Evolutionary conservation across 768 basidiomycete species (phyloP).

Genomic region (Lentinula boryana): DNA sequence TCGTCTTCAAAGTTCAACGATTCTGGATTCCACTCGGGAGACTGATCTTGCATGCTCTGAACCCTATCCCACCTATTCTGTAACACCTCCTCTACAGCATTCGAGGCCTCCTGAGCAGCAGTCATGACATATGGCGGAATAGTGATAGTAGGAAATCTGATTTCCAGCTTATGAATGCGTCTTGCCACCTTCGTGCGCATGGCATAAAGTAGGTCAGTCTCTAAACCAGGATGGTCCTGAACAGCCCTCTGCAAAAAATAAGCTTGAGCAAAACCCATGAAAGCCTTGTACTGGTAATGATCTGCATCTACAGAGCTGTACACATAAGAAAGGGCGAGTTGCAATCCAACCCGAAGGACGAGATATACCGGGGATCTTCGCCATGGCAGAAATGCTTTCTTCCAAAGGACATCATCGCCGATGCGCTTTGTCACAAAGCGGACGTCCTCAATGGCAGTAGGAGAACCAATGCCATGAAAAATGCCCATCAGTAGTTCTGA

Average conservation of each 20-base stretch:
- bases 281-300: constrained; percentile 34
- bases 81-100: constrained; percentile 17
- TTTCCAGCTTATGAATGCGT: constrained; percentile 31
- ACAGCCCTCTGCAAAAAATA: constrained; percentile 19
- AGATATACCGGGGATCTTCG: constrained; percentile 47
- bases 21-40: constrained; percentile 18
- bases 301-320: too few species aligned
- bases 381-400: constrained; percentile 34
- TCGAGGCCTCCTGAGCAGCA: constrained; percentile 14
- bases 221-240: constrained; percentile 9
- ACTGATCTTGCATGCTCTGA: constrained; percentile 16
- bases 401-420: constrained; percentile 38
- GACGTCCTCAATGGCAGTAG: constrained; percentile 24
- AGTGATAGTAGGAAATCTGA: constrained; percentile 1
- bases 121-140: constrained; percentile 14
- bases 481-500: constrained; percentile 44
- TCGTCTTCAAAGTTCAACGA: constrained; percentile 22
- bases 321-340: constrained; percentile 24
- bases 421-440: constrained; percentile 35
- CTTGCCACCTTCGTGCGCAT: constrained; percentile 31
- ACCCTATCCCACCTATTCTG: constrained; percentile 27
- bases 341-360: constrained; percentile 38
- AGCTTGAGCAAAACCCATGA: constrained; percentile 37
- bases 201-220: constrained; percentile 29
- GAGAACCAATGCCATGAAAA: constrained; percentile 30